Evolutionary conservation across 305 asterid species (phyloP).

Genomic region (Striga hermonthica): DNA sequence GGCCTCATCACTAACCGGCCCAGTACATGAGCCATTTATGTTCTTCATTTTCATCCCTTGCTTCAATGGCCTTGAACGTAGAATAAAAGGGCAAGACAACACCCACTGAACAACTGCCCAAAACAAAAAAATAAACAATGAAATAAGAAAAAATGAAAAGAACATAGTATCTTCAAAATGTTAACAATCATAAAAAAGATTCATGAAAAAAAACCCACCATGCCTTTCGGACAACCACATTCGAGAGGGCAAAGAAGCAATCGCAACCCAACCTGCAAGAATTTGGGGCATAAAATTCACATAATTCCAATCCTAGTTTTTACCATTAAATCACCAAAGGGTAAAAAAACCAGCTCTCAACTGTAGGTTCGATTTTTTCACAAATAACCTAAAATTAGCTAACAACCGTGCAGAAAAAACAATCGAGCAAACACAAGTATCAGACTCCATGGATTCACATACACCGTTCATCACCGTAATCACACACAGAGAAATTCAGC

Average conservation of each 20-base stretch:
- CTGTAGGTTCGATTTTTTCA: too few species aligned
- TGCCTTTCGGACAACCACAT: slow-evolving; percentile 68
- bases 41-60: slow-evolving; percentile 54
- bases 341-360: background rate
- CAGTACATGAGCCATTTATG: slow-evolving; percentile 84
- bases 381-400: too few species aligned
- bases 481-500: background rate
- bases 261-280: slow-evolving; percentile 63
- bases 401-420: background rate
- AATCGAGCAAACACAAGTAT: background rate
- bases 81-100: slow-evolving; percentile 81
- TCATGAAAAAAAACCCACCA: slow-evolving; percentile 60
- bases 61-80: slow-evolving; percentile 87
- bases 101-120: slow-evolving; percentile 80
- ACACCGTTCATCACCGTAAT: background rate
- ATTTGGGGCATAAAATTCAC: slow-evolving; percentile 21
- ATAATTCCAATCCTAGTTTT: too few species aligned
- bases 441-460: slow-evolving; percentile 17
- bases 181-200: background rate
- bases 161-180: too few species aligned
- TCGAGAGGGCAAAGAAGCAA: slow-evolving; percentile 68
- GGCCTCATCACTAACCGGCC: slow-evolving; percentile 72
- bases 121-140: background rate
- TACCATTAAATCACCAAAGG: too few species aligned
- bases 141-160: too few species aligned